Base-by-base conservation (phyloP, 2,329 filamentous ascomycete genomes). In the Daldinia sp. region DNA sequence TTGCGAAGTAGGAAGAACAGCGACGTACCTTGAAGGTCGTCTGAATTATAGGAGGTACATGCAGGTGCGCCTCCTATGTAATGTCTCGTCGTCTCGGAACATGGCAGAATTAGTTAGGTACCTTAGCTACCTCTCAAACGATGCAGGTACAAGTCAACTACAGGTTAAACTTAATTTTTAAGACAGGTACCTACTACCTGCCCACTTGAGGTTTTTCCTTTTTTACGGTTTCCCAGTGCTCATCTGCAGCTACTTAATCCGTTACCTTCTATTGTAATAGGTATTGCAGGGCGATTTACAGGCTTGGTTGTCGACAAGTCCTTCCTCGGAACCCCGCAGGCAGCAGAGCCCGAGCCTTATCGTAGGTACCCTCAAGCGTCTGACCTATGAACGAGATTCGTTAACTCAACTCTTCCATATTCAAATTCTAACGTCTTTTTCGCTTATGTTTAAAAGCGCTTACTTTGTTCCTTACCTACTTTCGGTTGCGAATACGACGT, bases 261-360 rank as follows among this genome's bases (percentile, higher is more conserved):
- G n/a, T 32, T 41, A 35, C 45, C 58, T 52, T 58, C 19, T n/a
- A n/a, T n/a, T n/a, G 17, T 19, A 19, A n/a, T n/a, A n/a, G n/a
- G 3, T 4, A 41, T 52, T 56, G 32, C 58, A 65, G 35, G 43
- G 15, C 47, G 41, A 48, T 41, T 58, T 65, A 58, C 62, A 62
- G 54, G 62, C 53, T 43, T 50, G 27, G 61, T 39, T 56, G 62
- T 54, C 32, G 15, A 35, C 52, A 23, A 54, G 21, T 35, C 27
- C 13, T 32, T 29, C 11, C 23, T 30, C 39, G 15, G 23, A 43
- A 47, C 55, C 59, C 63, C 63, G 59, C 58, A 59, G 34, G 7
- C 17, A 41, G 32, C 19, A 50, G 32, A 52, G 41, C n/a, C 19
- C 3, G 21, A 51, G 30, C 30, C 48, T 51, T 3, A 7, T n/a